Evolutionary conservation across 2,329 filamentous ascomycete species (phyloP).

Genomic region (Alternaria brassicicola): DNA sequence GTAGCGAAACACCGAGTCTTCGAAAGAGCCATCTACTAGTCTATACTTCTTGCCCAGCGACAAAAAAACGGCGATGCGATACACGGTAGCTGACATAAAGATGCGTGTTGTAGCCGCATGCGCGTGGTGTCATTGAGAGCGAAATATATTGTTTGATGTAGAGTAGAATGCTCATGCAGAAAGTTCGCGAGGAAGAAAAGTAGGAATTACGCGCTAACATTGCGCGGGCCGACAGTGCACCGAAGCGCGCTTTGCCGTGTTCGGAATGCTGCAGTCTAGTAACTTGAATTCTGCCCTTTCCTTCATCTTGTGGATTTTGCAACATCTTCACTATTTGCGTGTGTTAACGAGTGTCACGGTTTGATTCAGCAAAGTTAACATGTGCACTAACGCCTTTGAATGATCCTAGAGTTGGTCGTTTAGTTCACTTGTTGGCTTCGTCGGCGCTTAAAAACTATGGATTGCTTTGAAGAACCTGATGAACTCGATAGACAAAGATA

Average conservation of each 20-base stretch:
- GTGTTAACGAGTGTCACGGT: not conserved
- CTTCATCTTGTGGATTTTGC: not conserved
- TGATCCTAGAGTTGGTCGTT: not conserved
- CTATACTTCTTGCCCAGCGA: not conserved
- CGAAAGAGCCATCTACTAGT: slow-evolving; percentile 73
- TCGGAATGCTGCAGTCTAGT: not conserved
- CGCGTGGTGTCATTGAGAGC: not conserved
- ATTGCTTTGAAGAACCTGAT: not conserved
- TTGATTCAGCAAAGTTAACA: not conserved
- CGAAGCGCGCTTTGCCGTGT: slow-evolving; percentile 8
- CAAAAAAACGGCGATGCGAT: not conserved
- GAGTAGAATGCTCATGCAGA: not conserved
- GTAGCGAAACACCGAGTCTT: slow-evolving; percentile 78
- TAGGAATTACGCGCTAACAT: slow-evolving; percentile 6
- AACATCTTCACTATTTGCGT: not conserved
- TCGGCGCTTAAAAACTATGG: not conserved
- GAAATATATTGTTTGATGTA: slow-evolving; percentile 1
- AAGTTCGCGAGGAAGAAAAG: slow-evolving; percentile 13
- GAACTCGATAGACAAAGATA: not conserved
- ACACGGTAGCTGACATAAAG: slow-evolving; percentile 3
- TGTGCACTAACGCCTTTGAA: too few relatives aligned
- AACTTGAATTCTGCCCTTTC: not conserved
- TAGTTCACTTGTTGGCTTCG: not conserved
- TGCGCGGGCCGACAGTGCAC: slow-evolving; percentile 10
- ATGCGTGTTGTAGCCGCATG: not conserved